A percentile compares a stretch with the other conserved stretches of the same genome.
Conservation (phyloP, 768 basidiomycete species). For the Boletellus sp. region DNA sequence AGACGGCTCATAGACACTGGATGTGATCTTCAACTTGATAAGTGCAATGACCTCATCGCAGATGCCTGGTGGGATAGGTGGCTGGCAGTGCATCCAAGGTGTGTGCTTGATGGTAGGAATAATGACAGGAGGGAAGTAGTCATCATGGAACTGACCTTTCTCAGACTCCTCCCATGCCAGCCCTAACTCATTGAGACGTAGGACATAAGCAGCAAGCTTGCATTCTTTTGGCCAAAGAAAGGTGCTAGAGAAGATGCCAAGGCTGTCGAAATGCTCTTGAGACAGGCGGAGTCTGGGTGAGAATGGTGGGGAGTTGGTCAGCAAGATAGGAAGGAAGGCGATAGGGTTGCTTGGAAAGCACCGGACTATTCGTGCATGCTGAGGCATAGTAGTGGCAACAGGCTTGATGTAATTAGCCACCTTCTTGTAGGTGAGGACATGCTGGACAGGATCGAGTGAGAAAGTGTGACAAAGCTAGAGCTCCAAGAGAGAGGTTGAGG, state of each 20-base stretch:
- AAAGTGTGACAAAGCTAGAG: background rate
- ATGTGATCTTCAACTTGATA: constrained; percentile 33
- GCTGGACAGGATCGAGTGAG: background rate
- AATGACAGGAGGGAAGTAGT: constrained; percentile 33
- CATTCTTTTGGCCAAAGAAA: constrained; percentile 7
- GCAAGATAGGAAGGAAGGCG: constrained; percentile 13
- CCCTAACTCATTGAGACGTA: constrained; percentile 28
- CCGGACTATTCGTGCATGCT: constrained; percentile 30
- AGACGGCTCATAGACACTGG: constrained; percentile 40
- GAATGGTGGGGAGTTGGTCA: background rate
- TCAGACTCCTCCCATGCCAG: constrained; percentile 41
- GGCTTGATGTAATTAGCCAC: constrained; percentile 32
- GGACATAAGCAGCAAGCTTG: constrained; percentile 14
- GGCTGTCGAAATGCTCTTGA: background rate
- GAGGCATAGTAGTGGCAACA: constrained; percentile 25
- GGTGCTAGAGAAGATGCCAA: background rate
- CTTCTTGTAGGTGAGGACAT: constrained; percentile 30
- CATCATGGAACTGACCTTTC: constrained; percentile 30
- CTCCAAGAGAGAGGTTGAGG: background rate
- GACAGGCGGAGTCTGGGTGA: background rate
- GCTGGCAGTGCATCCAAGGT: constrained; percentile 31
- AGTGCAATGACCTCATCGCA: constrained; percentile 23
- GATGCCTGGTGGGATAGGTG: constrained; percentile 30
- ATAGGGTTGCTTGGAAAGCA: constrained; percentile 36
- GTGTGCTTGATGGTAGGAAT: constrained; percentile 36